phyloP scores from a whole-genome alignment of 805 yeast genomes.

The Brettanomyces nanus region DNA sequence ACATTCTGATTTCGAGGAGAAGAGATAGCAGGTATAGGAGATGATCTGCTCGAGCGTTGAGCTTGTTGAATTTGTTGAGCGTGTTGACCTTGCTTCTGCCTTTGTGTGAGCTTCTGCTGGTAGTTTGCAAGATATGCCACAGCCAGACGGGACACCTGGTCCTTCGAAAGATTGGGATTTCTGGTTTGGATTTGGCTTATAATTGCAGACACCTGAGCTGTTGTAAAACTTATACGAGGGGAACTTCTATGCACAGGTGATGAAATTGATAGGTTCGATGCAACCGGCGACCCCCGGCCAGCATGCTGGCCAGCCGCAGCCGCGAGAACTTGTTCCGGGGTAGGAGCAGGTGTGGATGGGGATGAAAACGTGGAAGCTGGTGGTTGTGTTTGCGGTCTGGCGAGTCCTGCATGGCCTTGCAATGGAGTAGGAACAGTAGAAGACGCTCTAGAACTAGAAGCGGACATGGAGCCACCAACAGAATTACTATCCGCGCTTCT shows the following conservation, averaged over 20 bases:
- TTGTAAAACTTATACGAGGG: conserved; percentile 33
- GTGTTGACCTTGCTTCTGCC: conserved; percentile 14
- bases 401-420: conserved; percentile 4
- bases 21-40: no score
- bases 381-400: conserved; percentile 1
- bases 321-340: conserved; percentile 19
- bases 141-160: conserved; percentile 59
- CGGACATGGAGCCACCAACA: neutral
- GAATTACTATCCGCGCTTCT: neutral
- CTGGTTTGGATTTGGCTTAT: conserved; percentile 58
- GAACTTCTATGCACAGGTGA: conserved; percentile 6
- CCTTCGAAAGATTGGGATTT: conserved; percentile 54
- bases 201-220: conserved; percentile 58
- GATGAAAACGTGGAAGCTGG: no score
- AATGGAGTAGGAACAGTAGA: neutral
- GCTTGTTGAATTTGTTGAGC: conserved; percentile 10
- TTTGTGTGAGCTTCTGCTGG: conserved; percentile 29
- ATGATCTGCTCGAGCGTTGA: no score
- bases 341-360: conserved; percentile 17
- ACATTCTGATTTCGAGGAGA: no score
- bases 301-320: neutral
- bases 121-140: conserved; percentile 53
- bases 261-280: conserved; percentile 1
- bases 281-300: conserved; percentile 3
- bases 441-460: neutral